phyloP scores from a whole-genome alignment of 495 filamentous ascomycete species.

The Durotheca rogersii region DNA sequence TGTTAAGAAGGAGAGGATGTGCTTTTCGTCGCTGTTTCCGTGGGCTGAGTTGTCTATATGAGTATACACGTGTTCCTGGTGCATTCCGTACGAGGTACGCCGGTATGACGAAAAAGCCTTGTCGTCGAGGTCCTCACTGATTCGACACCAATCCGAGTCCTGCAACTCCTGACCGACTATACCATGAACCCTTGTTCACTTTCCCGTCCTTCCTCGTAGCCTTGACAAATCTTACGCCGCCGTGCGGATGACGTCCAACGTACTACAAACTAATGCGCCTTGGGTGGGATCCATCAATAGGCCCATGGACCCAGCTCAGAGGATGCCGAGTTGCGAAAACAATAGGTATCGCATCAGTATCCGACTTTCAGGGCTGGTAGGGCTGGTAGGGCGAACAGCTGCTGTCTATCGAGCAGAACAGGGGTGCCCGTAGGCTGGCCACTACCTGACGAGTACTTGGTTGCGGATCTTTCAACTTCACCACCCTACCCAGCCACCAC shows the following conservation, averaged over 20 bases:
- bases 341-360: constrained; percentile 1
- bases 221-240: neutral
- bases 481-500: constrained; percentile 27
- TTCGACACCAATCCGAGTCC: neutral
- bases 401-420: neutral
- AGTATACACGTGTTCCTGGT: neutral
- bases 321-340: constrained; percentile 15
- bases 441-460: constrained; percentile 5
- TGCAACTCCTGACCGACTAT: neutral
- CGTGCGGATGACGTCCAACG: neutral
- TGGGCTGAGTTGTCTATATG: too few relatives aligned
- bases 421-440: neutral
- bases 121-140: neutral
- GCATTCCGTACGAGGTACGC: neutral
- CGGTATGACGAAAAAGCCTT: neutral
- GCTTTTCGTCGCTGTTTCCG: too few relatives aligned
- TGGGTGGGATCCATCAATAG: constrained; percentile 7
- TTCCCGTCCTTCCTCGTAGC: too few relatives aligned
- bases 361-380: constrained; percentile 12
- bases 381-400: constrained; percentile 7
- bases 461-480: constrained; percentile 17
- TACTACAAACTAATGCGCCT: constrained; percentile 1
- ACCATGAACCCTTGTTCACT: neutral
- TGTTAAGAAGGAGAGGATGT: too few relatives aligned
- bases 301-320: constrained; percentile 16